A percentile compares a stretch with the other conserved stretches of the same genome.
These are phyloP conservation scores for Starmerella vitae DNA, from an alignment of 805 yeast species.

Conservation along the genomic window DNA sequence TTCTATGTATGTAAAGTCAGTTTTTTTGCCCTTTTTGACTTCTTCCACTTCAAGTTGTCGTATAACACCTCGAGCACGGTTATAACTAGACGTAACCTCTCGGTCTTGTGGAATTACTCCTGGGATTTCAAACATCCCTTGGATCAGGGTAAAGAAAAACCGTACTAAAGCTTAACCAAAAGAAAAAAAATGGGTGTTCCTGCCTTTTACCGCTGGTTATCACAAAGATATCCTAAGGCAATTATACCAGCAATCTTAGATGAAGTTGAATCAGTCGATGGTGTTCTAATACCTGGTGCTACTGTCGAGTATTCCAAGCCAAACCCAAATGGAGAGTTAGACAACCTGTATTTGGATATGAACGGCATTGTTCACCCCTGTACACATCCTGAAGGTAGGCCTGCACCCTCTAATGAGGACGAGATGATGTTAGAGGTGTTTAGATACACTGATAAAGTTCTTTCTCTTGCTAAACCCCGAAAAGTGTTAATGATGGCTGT, in stretches of 20 bases:
- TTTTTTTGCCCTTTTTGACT: neutral
- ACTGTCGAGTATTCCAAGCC: slow-evolving; percentile 44
- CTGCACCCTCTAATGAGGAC: slow-evolving; percentile 91
- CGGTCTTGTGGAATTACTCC: slow-evolving; percentile 6
- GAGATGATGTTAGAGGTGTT: slow-evolving; percentile 93
- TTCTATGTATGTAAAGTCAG: slow-evolving; percentile 1
- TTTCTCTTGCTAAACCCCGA: slow-evolving; percentile 89
- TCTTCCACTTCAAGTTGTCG: slow-evolving; percentile 5
- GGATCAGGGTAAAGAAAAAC: too few species aligned
- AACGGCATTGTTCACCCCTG: slow-evolving; percentile 99
- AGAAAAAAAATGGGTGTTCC: slow-evolving; percentile 58
- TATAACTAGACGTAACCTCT: neutral
- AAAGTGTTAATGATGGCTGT: slow-evolving; percentile 89
- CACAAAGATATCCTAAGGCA: slow-evolving; percentile 84
- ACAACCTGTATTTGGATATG: slow-evolving; percentile 90
- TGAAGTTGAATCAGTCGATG: slow-evolving; percentile 38
- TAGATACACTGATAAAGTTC: slow-evolving; percentile 79
- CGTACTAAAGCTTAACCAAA: too few species aligned
- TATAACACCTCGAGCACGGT: neutral
- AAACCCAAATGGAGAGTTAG: slow-evolving; percentile 92
- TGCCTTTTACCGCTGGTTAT: slow-evolving; percentile 92
- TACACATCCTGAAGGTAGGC: slow-evolving; percentile 93
- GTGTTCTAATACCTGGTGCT: slow-evolving; percentile 44
- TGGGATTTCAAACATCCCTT: slow-evolving; percentile 10
- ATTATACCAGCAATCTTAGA: slow-evolving; percentile 82